phyloP scores from a whole-genome alignment of 2,329 filamentous ascomycete genomes.

The Monosporascus sp. region DNA sequence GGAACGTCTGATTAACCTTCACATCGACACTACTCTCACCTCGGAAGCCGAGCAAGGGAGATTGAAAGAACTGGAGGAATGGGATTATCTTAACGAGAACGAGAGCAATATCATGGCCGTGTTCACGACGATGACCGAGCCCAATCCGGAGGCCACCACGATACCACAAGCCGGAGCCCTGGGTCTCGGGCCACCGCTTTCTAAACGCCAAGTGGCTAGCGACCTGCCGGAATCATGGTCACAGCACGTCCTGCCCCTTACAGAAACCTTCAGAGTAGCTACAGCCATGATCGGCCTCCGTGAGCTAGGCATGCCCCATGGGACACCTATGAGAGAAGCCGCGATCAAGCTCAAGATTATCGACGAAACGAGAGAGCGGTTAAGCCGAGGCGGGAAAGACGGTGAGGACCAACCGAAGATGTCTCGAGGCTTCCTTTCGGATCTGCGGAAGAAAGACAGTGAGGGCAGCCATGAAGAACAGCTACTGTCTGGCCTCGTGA shows the following conservation, averaged over 20 bases:
- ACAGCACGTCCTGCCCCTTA: slow-evolving; percentile 14
- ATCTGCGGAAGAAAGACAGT: slow-evolving; percentile 29
- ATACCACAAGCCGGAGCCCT: slow-evolving; percentile 6
- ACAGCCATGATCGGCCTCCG: slow-evolving; percentile 21
- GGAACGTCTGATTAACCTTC: slow-evolving; percentile 28
- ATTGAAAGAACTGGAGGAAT: slow-evolving; percentile 5
- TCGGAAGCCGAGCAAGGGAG: neutral
- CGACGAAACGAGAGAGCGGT: slow-evolving; percentile 17
- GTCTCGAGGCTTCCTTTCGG: slow-evolving; percentile 14
- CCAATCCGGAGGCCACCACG: neutral
- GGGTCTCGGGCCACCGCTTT: slow-evolving; percentile 7
- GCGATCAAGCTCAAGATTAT: slow-evolving; percentile 10
- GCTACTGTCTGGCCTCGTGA: slow-evolving; percentile 74
- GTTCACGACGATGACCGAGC: slow-evolving; percentile 17
- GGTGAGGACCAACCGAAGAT: slow-evolving; percentile 22
- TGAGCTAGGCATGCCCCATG: slow-evolving; percentile 9
- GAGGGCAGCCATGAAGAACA: slow-evolving; percentile 77
- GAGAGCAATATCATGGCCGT: slow-evolving; percentile 22
- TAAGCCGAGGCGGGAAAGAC: slow-evolving; percentile 37
- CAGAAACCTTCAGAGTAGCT: slow-evolving; percentile 23
- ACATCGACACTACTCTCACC: neutral
- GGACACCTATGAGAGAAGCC: slow-evolving; percentile 12
- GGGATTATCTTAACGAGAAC: slow-evolving; percentile 22
- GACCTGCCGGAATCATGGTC: slow-evolving; percentile 9
- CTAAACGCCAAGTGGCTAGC: neutral